Evolutionary conservation across 495 filamentous ascomycete genomes (phyloP), one percentile per base, ranked within the genome.

Genomic region (Xylaria nigripes): DNA sequence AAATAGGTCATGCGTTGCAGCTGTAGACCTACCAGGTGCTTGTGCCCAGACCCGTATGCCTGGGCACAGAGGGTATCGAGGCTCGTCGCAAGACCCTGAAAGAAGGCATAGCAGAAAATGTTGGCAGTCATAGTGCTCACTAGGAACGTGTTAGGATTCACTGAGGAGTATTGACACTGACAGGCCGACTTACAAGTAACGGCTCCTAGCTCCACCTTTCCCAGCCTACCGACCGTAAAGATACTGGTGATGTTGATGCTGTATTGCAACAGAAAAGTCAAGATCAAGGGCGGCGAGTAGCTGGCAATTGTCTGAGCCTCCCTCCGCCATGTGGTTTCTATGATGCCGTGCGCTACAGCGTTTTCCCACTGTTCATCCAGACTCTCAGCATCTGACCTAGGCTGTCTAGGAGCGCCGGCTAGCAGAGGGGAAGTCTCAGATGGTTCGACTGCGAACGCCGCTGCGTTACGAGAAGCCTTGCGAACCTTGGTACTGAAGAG

Each of bases 241-340:
- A 89, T 78, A 61, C 76, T 81, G 2, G 85, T 78, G 49, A 86
- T 73, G 5, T 82, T 86, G 40, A 89, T 74, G 48, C 80, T 82
- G 68, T 88, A 87, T 66, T 89, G 86, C 13, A 89, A 71, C 10
- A 86, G 34, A 61, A 87, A 88, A 0, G 86, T 87, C n/a, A 86
- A 56, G 46, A 86, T 79, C 9, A 89, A 66, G 0, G 83, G 77
- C 3, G 68, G 69, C 0, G 82, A 76, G 58, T 84, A 85, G 60
- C 70, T 73, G 1, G 64, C 62, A 29, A 78, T 67, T 0, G 87
- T 85, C 66, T 85, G 82, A 1, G 83, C 78, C 72, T 95, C 90
- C 54, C 87, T 79, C 60, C 82, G 81, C 86, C 89, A 94, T 0
- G 88, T 89, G 2, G 90, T 95, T 46, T 86, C 81, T 56, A 94